Evolutionary conservation across 1,284 basidiomycete genomes (phyloP), one percentile per base, ranked within the genome.

Genomic region (Puccinia sorghi): DNA sequence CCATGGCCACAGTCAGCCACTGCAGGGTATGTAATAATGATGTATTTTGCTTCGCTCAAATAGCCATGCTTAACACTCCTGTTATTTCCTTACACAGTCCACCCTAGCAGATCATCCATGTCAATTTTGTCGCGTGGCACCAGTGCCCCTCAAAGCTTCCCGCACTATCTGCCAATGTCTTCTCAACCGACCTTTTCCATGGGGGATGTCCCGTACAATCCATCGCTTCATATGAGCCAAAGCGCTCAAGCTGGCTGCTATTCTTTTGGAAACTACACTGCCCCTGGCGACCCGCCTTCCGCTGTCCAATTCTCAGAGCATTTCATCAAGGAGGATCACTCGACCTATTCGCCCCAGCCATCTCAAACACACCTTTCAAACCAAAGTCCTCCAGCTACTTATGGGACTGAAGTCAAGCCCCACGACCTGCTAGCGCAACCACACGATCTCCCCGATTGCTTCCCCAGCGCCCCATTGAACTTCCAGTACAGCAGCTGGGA

Each of bases 401-500:
- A 41, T 39, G 50, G 12, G 39, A 43, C 5, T 25, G 70, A 72
- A 2, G 37, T 22, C 48, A 43, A 1, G 7, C 27, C 39, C 37
- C 52, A 72, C 43, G 39, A 50, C 9, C 32, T 32, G 32, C 8
- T 57, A n/a, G 37, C 39, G 5, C 52, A 72, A n/a, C 66, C 25
- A 52, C 43, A 12, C 25, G 66, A 54, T 5, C 46, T 69, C 9
- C 32, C 66, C 5, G 66, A 69, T 50, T 48, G 43, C 20, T 69
- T 32, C 32, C 22, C 66, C 17, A 69, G 66, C 17, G 54, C 56
- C 13, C 70, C 70, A 12, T 56, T 43, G 20, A 56, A 50, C 17
- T 56, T 43, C 27, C 50, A 72, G 39, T 72, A 72, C 52, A 32
- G 32, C 52, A 72, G 56, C 27, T 72, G 70, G 52, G 48, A 72